A percentile compares a stretch with the other conserved stretches of the same genome.
Conservation (phyloP, 129 eudicot species). For the Rutidosis leptorrhynchoides region DNA sequence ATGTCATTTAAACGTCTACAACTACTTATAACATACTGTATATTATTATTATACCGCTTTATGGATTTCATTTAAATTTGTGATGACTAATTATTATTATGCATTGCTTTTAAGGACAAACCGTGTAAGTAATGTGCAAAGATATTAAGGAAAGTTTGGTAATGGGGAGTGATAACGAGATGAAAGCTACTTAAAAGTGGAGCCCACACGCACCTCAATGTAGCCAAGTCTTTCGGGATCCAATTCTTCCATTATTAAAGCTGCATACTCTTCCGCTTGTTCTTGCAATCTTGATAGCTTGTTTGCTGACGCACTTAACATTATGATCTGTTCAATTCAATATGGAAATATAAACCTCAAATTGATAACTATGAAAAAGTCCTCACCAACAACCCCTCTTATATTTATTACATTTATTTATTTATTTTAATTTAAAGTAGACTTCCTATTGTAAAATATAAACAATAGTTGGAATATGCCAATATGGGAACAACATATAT, state of each 20-base stretch:
- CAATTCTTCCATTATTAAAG: too few relatives aligned
- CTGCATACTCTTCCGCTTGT: constrained; percentile 97
- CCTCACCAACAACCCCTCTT: constrained; percentile 30
- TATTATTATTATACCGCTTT: too few relatives aligned
- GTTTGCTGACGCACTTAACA: constrained; percentile 95
- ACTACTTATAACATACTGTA: neutral
- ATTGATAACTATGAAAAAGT: constrained; percentile 12
- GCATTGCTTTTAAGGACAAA: constrained; percentile 1
- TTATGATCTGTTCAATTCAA: constrained; percentile 57
- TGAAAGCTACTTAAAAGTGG: constrained; percentile 5
- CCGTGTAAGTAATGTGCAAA: constrained; percentile 21
- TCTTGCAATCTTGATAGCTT: constrained; percentile 89
- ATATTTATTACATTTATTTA: neutral
- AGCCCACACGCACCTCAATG: constrained; percentile 67
- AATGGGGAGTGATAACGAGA: neutral
- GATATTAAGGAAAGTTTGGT: neutral
- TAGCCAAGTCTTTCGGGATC: constrained; percentile 97
- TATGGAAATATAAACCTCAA: neutral
- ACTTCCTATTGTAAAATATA: neutral
- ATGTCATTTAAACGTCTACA: neutral
- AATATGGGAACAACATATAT: neutral
- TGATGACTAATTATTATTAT: constrained; percentile 8
- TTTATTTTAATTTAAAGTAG: neutral
- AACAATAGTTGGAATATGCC: neutral
- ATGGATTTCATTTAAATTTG: neutral